phyloP scores from a whole-genome alignment of 1,284 basidiomycete genomes.

The Leucoagaricus sp. region DNA sequence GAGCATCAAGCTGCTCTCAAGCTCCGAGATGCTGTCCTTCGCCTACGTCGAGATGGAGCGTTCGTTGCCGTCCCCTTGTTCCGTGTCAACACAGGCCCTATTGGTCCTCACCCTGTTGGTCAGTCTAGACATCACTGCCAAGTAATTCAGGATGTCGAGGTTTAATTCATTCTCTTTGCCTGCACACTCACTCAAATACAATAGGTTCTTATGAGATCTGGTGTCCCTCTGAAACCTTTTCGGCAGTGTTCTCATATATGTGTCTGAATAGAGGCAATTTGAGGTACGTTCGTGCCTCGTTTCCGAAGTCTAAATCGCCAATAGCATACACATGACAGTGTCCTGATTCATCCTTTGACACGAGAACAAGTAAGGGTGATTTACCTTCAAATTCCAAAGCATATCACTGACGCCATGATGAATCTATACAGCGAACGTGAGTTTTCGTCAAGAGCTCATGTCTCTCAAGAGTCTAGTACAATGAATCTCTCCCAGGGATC shows the following conservation, averaged over 20 bases:
- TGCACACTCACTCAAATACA: too few relatives aligned
- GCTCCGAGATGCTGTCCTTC: conserved; percentile 68
- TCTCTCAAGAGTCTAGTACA: background rate
- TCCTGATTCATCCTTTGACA: conserved; percentile 73
- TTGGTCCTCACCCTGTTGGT: conserved; percentile 79
- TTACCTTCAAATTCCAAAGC: background rate
- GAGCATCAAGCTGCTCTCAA: conserved; percentile 66
- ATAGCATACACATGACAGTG: conserved; percentile 33
- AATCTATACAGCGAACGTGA: conserved; percentile 34
- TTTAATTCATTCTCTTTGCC: too few relatives aligned
- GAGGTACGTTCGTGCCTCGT: conserved; percentile 44
- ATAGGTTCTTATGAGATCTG: conserved; percentile 78
- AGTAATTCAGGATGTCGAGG: too few relatives aligned
- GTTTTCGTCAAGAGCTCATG: conserved; percentile 14
- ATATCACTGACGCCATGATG: background rate
- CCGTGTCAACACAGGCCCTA: conserved; percentile 65
- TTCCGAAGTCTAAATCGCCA: background rate
- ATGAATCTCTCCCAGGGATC: conserved; percentile 44
- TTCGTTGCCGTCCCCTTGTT: conserved; percentile 76
- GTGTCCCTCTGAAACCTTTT: conserved; percentile 72
- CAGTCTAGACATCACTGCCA: conserved; percentile 26
- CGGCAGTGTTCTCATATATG: conserved; percentile 72
- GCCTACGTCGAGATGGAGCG: conserved; percentile 68
- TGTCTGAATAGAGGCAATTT: conserved; percentile 64
- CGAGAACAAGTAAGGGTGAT: conserved; percentile 53